These are phyloP conservation scores for Bipolaris zeicola DNA, from an alignment of 2,329 filamentous ascomycete genomes.

Conservation along the genomic window DNA sequence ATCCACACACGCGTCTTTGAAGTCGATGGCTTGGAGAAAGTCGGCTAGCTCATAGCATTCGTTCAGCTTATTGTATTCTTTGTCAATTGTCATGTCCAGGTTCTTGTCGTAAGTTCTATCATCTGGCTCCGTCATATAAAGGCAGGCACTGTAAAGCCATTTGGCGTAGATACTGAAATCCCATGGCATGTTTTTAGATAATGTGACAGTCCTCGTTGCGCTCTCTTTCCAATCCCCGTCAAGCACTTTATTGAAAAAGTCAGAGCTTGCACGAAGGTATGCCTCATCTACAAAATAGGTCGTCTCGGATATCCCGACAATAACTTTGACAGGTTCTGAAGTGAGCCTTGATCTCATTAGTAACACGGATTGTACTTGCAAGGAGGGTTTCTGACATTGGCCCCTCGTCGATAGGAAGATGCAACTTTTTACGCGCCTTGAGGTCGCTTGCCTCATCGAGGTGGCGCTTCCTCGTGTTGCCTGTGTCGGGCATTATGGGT, in stretches of 20 bases:
- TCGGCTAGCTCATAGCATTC: not conserved
- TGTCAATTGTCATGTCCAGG: no score
- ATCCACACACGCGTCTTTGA: not conserved
- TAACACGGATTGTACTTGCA: not conserved
- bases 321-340: not conserved
- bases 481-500: not conserved
- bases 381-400: not conserved
- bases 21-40: not conserved
- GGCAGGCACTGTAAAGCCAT: not conserved
- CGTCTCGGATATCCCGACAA: not conserved
- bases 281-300: not conserved
- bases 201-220: not conserved
- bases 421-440: not conserved
- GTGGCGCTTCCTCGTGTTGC: not conserved
- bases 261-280: not conserved
- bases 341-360: not conserved
- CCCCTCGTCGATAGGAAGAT: not conserved
- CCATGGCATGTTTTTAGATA: not conserved
- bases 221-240: not conserved
- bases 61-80: no score
- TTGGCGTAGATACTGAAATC: not conserved
- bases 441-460: not conserved
- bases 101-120: no score
- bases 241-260: not conserved
- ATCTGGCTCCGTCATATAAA: not conserved